These are phyloP conservation scores for Yarrowia divulgata DNA, from an alignment of 805 yeast species.

Conservation along the genomic window DNA sequence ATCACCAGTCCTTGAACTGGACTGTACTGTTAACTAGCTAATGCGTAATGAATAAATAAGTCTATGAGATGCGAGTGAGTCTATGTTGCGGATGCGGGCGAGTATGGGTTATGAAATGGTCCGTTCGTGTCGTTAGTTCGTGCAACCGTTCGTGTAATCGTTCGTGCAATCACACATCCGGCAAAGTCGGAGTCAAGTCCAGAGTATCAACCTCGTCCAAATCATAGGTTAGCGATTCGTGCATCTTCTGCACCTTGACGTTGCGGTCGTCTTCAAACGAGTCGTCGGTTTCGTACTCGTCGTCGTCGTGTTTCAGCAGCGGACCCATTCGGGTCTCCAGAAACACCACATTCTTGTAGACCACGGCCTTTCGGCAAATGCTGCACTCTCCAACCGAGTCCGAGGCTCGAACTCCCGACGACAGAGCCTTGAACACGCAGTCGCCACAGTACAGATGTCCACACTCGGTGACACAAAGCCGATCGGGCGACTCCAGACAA, in stretches of 20 bases:
- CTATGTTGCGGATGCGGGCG: too few relatives aligned
- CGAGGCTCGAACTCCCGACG: slow-evolving; percentile 46
- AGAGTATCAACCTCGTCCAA: slow-evolving; percentile 14
- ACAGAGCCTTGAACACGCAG: slow-evolving; percentile 50
- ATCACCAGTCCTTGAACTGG: too few relatives aligned
- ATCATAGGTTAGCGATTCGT: slow-evolving; percentile 12
- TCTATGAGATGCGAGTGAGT: too few relatives aligned
- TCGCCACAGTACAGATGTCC: slow-evolving; percentile 52
- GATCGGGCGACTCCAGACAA: slow-evolving; percentile 51
- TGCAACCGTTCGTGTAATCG: too few relatives aligned
- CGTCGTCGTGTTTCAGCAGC: not conserved
- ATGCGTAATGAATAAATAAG: too few relatives aligned
- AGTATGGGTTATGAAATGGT: too few relatives aligned
- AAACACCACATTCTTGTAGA: slow-evolving; percentile 45
- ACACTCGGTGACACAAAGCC: slow-evolving; percentile 49
- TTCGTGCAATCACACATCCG: not conserved
- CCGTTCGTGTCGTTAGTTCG: too few relatives aligned
- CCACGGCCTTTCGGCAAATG: slow-evolving; percentile 49
- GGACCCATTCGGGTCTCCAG: slow-evolving; percentile 43
- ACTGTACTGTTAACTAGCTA: too few relatives aligned
- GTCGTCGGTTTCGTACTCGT: slow-evolving; percentile 5
- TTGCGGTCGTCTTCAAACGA: slow-evolving; percentile 11
- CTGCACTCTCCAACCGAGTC: slow-evolving; percentile 49
- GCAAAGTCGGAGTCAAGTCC: slow-evolving; percentile 14
- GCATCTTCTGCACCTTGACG: slow-evolving; percentile 15